Conservation (phyloP, 2,329 filamentous ascomycete species). For the Gaeumannomyces sp. region DNA sequence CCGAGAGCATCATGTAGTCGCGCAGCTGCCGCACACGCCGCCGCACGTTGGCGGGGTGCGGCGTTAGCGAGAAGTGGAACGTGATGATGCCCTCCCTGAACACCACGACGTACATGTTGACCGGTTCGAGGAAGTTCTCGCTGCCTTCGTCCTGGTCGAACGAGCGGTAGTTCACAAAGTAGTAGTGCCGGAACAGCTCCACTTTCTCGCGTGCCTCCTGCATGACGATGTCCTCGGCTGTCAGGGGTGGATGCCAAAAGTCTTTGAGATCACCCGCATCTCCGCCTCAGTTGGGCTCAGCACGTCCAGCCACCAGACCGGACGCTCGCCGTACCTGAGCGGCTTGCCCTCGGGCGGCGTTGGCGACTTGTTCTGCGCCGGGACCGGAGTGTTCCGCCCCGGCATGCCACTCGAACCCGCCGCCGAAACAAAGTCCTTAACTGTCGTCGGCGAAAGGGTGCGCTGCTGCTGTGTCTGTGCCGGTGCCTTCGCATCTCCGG, state of each 20-base stretch:
- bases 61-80: constrained; percentile 95
- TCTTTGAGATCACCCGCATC: constrained; percentile 88
- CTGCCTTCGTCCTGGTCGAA: constrained; percentile 92
- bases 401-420: neutral
- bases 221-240: constrained; percentile 93
- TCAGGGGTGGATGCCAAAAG: constrained; percentile 93
- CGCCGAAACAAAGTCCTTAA: neutral
- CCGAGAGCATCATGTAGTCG: constrained; percentile 86
- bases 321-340: constrained; percentile 65
- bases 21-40: constrained; percentile 87
- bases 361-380: constrained; percentile 12
- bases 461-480: neutral
- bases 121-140: constrained; percentile 85
- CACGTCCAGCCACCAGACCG: constrained; percentile 95
- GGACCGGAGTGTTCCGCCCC: constrained; percentile 20
- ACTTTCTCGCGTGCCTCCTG: constrained; percentile 98
- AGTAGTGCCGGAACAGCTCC: constrained; percentile 94
- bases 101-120: constrained; percentile 96
- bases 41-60: constrained; percentile 92
- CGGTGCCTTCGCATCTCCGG: neutral
- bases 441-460: constrained; percentile 1
- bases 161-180: constrained; percentile 96
- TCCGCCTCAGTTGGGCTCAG: constrained; percentile 86
- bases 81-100: constrained; percentile 93
- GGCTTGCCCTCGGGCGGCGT: constrained; percentile 24